phyloP scores from a whole-genome alignment of 1,139 yeast genomes.

The Diutina ranongensis region DNA sequence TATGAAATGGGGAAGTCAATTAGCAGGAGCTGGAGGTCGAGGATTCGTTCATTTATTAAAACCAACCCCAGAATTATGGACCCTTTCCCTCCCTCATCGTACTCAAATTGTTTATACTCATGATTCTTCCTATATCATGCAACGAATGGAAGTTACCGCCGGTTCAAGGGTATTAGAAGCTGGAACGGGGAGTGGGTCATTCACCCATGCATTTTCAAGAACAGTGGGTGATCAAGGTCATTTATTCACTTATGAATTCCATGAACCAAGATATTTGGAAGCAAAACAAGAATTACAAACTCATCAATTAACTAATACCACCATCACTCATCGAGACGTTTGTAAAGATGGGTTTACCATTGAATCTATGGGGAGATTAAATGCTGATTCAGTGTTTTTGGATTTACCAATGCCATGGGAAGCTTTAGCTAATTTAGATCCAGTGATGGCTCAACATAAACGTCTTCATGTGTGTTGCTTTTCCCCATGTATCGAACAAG shows the following conservation, averaged over 20 bases:
- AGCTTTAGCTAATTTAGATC: slow-evolving; percentile 68
- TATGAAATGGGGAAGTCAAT: slow-evolving; percentile 71
- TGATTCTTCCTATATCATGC: slow-evolving; percentile 84
- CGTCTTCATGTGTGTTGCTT: slow-evolving; percentile 78
- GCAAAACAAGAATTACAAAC: slow-evolving; percentile 66
- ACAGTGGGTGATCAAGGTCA: slow-evolving; percentile 39
- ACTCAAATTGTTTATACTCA: slow-evolving; percentile 97
- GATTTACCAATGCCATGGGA: slow-evolving; percentile 98
- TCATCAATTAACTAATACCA: slow-evolving; percentile 50
- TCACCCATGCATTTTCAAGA: slow-evolving; percentile 87
- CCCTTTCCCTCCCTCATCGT: slow-evolving; percentile 86
- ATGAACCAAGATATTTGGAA: slow-evolving; percentile 68
- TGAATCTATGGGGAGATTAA: slow-evolving; percentile 25
- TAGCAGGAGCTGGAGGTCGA: slow-evolving; percentile 64
- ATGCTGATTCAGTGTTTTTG: slow-evolving; percentile 55
- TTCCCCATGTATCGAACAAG: slow-evolving; percentile 97
- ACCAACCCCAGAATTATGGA: slow-evolving; percentile 96
- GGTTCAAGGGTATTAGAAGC: slow-evolving; percentile 86
- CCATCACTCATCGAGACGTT: slow-evolving; percentile 84
- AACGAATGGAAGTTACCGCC: slow-evolving; percentile 60
- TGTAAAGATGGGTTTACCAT: slow-evolving; percentile 76
- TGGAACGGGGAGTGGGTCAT: slow-evolving; percentile 96
- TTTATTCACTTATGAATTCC: slow-evolving; percentile 83
- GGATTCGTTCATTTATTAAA: slow-evolving; percentile 84
- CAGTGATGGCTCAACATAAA: slow-evolving; percentile 43